These are phyloP conservation scores for baker's yeast (Saccharomyces cerevisiae) DNA, from an alignment of 805 yeast genomes.

Conservation along the genomic window DNA sequence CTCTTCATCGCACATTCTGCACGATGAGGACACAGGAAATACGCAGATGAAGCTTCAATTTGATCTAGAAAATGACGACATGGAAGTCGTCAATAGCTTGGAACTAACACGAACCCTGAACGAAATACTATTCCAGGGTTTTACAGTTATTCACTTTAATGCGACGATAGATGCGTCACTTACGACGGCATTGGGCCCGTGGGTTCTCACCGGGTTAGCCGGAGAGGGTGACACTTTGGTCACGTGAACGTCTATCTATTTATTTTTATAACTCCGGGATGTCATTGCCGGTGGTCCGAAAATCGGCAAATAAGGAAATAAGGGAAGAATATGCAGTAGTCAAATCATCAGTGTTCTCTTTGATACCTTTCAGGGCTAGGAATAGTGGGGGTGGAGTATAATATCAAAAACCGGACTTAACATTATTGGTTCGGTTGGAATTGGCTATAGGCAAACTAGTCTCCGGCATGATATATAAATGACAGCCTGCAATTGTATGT, in stretches of 20 bases:
- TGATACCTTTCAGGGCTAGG: not conserved
- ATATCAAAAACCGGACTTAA: not conserved
- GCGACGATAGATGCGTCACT: conserved; percentile 21
- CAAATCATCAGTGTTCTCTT: not conserved
- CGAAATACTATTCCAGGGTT: conserved; percentile 35
- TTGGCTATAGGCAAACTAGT: not conserved
- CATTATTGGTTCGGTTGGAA: not conserved
- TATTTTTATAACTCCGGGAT: not conserved
- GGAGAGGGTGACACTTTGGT: conserved; percentile 24
- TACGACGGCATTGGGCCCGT: conserved; percentile 21
- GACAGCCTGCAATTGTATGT: not conserved
- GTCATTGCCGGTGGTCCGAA: not conserved
- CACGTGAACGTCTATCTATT: not conserved
- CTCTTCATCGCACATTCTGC: conserved; percentile 33
- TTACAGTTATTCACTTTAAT: conserved; percentile 23
- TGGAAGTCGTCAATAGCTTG: conserved; percentile 35
- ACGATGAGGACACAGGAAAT: conserved; percentile 13
- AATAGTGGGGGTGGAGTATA: not conserved
- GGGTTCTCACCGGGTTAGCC: conserved; percentile 21
- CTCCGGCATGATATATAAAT: not conserved
- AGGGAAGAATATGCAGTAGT: not conserved
- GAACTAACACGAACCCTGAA: conserved; percentile 38
- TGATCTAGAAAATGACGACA: conserved; percentile 35
- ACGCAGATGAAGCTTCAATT: conserved; percentile 32
- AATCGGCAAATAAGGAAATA: not conserved